Percentiles rank a stretch among this genome's conserved stretches.
Evolutionary conservation across 805 yeast species (phyloP).

Genomic region (Wickerhamiella kazuoi): DNA sequence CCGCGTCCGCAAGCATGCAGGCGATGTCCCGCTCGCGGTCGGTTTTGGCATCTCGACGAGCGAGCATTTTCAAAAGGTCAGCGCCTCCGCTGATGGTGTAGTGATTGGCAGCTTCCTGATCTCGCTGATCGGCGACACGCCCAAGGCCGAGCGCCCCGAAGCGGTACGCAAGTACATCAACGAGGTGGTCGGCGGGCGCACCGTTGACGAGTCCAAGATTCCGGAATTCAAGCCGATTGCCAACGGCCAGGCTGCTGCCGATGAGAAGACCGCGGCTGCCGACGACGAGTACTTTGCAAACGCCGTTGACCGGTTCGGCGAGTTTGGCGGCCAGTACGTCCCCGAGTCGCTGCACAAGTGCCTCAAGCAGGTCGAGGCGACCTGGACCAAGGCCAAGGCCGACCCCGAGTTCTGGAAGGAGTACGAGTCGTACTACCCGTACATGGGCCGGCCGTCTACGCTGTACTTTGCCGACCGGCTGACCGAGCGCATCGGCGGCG

Average conservation of each 20-base stretch:
- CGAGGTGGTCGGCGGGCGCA: conserved; percentile 43
- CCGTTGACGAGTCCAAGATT: conserved; percentile 10
- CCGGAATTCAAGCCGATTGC: conserved; percentile 5
- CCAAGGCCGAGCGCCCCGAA: conserved; percentile 33
- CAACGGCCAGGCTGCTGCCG: conserved; percentile 5
- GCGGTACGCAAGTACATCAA: conserved; percentile 51
- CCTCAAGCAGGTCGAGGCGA: conserved; percentile 71
- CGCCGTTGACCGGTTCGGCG: conserved; percentile 59
- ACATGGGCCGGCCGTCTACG: conserved; percentile 93
- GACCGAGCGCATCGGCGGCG: conserved; percentile 83
- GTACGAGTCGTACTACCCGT: conserved; percentile 63
- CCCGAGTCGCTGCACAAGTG: conserved; percentile 93
- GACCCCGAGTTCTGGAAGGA: conserved; percentile 92
- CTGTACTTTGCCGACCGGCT: conserved; percentile 83
- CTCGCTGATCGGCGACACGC: conserved; percentile 46
- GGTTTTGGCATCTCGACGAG: conserved; percentile 95
- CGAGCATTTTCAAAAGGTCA: conserved; percentile 71
- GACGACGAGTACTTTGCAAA: conserved; percentile 19
- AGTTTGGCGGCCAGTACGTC: conserved; percentile 96
- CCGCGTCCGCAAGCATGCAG: conserved; percentile 60
- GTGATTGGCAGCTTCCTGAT: conserved; percentile 86
- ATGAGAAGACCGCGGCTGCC: conserved; percentile 6
- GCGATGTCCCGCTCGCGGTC: conserved; percentile 69
- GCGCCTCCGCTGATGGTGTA: conserved; percentile 77
- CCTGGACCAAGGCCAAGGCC: conserved; percentile 71